Conservation (phyloP, 352 stramenopile species). For the Pythium myriotylum region DNA sequence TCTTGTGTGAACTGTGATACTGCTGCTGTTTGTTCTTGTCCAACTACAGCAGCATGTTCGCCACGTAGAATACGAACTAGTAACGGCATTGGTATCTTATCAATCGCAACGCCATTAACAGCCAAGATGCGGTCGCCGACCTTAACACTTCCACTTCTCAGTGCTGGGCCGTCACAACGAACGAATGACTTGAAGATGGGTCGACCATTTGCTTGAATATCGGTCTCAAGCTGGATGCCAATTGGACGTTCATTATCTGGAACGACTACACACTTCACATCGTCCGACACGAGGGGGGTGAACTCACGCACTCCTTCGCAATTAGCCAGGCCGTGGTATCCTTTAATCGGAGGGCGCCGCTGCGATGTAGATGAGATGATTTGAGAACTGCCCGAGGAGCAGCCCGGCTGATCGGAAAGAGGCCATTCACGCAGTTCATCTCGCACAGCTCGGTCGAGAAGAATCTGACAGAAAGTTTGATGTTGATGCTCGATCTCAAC, state of each 20-base stretch:
- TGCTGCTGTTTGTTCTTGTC: too few species aligned
- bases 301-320: slow-evolving; percentile 24
- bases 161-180: slow-evolving; percentile 25
- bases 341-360: slow-evolving; percentile 17
- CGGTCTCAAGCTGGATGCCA: slow-evolving; percentile 42
- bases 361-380: not conserved
- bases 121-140: slow-evolving; percentile 31
- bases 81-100: slow-evolving; percentile 35
- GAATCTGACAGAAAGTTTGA: slow-evolving; percentile 3
- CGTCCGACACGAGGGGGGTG: not conserved
- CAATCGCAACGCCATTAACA: slow-evolving; percentile 31
- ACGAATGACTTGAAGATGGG: slow-evolving; percentile 41
- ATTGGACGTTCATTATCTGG: slow-evolving; percentile 28
- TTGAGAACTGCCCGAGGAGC: too few species aligned
- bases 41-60: not conserved
- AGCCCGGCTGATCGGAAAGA: too few species aligned
- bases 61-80: slow-evolving; percentile 29
- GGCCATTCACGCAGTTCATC: not conserved
- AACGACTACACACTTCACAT: slow-evolving; percentile 29
- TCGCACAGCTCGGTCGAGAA: not conserved
- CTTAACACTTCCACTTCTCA: slow-evolving; percentile 1
- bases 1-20: too few species aligned
- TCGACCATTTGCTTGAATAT: slow-evolving; percentile 30
- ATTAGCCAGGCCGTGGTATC: slow-evolving; percentile 19
- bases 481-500: slow-evolving; percentile 9